phyloP scores from a whole-genome alignment of 1,284 basidiomycete genomes.

The Pholiota adiposa region DNA sequence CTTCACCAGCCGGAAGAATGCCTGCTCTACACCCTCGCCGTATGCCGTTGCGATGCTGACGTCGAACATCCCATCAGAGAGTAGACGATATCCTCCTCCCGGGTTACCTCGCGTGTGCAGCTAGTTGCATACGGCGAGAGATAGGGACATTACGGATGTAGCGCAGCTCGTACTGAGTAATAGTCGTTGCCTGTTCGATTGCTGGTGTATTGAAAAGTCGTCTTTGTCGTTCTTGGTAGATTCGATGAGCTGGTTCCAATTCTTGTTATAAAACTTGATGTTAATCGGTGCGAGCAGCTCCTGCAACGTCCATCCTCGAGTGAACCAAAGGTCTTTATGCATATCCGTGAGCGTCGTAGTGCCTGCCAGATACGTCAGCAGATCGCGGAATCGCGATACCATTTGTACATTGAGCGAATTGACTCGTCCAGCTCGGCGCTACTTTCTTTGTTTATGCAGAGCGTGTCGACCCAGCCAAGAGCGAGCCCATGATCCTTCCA shows the following conservation, averaged over 20 bases:
- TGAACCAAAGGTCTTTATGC: not conserved
- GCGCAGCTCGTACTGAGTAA: not conserved
- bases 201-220: not conserved
- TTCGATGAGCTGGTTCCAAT: not conserved
- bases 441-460: conserved; percentile 5
- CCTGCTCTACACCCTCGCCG: not conserved
- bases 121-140: not conserved
- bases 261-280: not conserved
- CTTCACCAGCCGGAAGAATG: not conserved
- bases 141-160: not conserved
- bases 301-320: conserved; percentile 1
- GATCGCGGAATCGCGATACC: not conserved
- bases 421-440: conserved; percentile 2
- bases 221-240: not conserved
- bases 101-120: not conserved
- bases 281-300: not conserved
- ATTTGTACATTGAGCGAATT: conserved; percentile 3
- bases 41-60: conserved; percentile 3
- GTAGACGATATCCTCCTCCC: conserved; percentile 4
- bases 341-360: not conserved
- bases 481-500: not conserved
- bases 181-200: not conserved
- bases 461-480: not conserved
- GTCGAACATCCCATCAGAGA: conserved; percentile 6
- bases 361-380: not conserved